These are phyloP conservation scores for Leishmania guyanensis DNA, from an alignment of 208 protist species.

Conservation along the genomic window DNA sequence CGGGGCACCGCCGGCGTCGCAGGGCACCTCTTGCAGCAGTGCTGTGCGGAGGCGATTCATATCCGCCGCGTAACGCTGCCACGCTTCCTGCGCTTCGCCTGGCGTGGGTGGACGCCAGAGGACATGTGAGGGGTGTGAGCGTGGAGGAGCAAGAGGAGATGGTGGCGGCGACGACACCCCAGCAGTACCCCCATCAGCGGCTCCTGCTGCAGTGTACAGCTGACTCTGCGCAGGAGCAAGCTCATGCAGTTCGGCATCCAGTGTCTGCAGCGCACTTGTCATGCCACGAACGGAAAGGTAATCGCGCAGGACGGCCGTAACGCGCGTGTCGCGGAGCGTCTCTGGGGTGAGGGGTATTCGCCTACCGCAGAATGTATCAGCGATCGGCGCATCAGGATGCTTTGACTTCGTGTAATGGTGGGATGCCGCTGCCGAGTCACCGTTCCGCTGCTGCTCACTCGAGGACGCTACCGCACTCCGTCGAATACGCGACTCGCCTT, in stretches of 20 bases:
- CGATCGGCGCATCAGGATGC: not conserved
- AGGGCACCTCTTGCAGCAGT: conserved; percentile 1
- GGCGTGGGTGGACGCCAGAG: conserved; percentile 4
- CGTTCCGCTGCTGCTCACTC: not conserved
- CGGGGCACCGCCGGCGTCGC: not conserved
- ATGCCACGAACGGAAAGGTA: conserved; percentile 60
- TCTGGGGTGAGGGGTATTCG: conserved; percentile 4
- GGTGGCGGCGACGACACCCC: not conserved
- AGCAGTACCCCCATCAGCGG: not conserved
- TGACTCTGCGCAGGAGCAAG: conserved; percentile 20
- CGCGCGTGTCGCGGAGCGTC: conserved; percentile 37
- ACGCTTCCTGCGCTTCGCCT: conserved; percentile 26
- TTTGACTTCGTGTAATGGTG: not conserved
- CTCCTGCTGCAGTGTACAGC: conserved; percentile 9
- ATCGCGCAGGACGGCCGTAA: conserved; percentile 49
- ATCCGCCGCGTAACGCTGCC: conserved; percentile 11
- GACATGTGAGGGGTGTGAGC: not conserved
- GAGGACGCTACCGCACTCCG: not conserved
- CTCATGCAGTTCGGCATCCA: conserved; percentile 45
- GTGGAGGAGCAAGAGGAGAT: not conserved
- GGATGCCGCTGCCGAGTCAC: not conserved
- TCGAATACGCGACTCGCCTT: conserved; percentile 14
- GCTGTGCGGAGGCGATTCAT: conserved; percentile 14
- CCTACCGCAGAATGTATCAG: not conserved
- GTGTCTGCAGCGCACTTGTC: conserved; percentile 35